A percentile compares a stretch with the other conserved stretches of the same genome.
Evolutionary conservation across 768 basidiomycete genomes (phyloP).

Genomic region (Agaricus subrufescens): DNA sequence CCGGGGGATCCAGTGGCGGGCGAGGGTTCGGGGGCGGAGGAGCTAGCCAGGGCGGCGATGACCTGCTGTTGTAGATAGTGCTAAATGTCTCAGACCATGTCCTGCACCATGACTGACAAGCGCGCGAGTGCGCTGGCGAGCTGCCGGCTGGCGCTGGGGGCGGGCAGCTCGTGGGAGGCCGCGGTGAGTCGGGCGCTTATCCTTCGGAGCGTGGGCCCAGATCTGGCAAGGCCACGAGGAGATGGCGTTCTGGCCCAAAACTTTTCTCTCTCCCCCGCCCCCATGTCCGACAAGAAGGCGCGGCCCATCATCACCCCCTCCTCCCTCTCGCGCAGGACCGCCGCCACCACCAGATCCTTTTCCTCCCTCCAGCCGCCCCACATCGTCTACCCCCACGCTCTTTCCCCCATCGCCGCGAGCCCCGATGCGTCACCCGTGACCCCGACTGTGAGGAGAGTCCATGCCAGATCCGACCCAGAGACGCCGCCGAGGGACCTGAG

Average conservation of each 20-base stretch:
- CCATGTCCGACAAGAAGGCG: constrained; percentile 9
- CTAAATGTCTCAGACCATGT: background rate
- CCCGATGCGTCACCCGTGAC: constrained; percentile 35
- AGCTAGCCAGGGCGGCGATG: constrained; percentile 19
- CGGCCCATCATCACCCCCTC: constrained; percentile 5
- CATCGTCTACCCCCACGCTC: constrained; percentile 31
- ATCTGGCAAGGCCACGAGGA: background rate
- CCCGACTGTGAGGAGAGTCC: constrained; percentile 18
- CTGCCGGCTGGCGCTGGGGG: background rate
- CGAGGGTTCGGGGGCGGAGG: constrained; percentile 8
- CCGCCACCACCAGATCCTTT: constrained; percentile 8
- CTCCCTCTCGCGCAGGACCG: constrained; percentile 4
- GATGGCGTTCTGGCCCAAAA: constrained; percentile 6
- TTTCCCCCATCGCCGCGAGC: constrained; percentile 36
- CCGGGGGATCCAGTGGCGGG: constrained; percentile 8
- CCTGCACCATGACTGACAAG: background rate
- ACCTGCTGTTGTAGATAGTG: constrained; percentile 22
- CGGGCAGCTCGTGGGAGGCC: background rate
- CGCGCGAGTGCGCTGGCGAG: constrained; percentile 4
- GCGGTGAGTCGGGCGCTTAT: background rate
- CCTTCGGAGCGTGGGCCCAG: background rate
- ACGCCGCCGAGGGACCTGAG: constrained; percentile 22
- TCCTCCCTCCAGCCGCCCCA: constrained; percentile 18
- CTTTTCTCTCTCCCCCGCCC: constrained; percentile 17
- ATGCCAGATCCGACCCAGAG: constrained; percentile 25